Conservation (phyloP, 2,329 filamentous ascomycete genomes). For the Byssochlamys sp. region DNA sequence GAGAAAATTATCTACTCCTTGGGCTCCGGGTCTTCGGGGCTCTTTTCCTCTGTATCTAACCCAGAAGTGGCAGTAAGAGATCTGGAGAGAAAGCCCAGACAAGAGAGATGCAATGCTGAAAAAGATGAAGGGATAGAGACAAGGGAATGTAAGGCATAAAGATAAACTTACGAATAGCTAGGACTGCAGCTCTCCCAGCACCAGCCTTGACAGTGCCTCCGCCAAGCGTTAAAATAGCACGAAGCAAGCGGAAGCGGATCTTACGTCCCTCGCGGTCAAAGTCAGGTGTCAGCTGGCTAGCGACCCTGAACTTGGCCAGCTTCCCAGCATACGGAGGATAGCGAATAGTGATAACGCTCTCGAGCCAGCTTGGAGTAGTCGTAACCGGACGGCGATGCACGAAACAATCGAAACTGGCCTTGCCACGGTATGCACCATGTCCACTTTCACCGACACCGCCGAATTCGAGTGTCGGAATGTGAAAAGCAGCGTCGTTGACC, state of each 20-base stretch:
- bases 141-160: slow-evolving; percentile 4
- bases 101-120: slow-evolving; percentile 3
- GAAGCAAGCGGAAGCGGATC: slow-evolving; percentile 29
- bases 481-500: slow-evolving; percentile 53
- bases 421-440: slow-evolving; percentile 66
- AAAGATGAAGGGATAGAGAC: neutral
- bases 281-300: slow-evolving; percentile 46
- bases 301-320: slow-evolving; percentile 41
- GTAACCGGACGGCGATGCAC: slow-evolving; percentile 52
- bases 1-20: neutral
- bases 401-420: slow-evolving; percentile 56
- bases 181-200: slow-evolving; percentile 24
- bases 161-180: slow-evolving; percentile 32
- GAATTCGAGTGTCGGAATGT: slow-evolving; percentile 65
- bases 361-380: slow-evolving; percentile 52
- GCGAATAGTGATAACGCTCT: slow-evolving; percentile 46
- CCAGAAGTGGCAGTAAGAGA: neutral
- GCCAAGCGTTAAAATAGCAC: slow-evolving; percentile 31
- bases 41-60: neutral
- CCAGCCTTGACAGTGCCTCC: slow-evolving; percentile 31
- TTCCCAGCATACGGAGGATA: slow-evolving; percentile 55
- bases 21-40: neutral
- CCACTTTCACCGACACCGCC: slow-evolving; percentile 76
- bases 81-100: neutral
- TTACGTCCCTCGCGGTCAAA: slow-evolving; percentile 50